Evolutionary conservation across 176 grass and related monocot genomes (phyloP).

Genomic region (Rhynchospora tenuis): DNA sequence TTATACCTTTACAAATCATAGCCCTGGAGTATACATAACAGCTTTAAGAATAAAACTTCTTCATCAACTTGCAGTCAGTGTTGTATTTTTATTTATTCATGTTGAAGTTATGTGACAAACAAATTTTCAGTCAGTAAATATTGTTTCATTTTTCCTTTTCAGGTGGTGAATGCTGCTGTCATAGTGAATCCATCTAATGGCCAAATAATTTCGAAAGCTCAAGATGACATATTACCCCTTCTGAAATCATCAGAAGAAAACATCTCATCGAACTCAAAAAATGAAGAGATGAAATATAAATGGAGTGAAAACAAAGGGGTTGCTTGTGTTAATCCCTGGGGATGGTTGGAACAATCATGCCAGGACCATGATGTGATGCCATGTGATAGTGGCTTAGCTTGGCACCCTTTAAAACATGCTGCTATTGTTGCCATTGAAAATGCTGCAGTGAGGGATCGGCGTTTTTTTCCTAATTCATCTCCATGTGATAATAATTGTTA

Average conservation of each 20-base stretch:
- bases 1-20: background rate
- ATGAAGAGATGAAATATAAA: slow-evolving; percentile 18
- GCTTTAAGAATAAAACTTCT: too few relatives aligned
- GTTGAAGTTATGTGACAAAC: background rate
- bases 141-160: slow-evolving; percentile 13
- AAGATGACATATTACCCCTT: slow-evolving; percentile 35
- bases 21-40: background rate
- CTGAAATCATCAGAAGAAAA: slow-evolving; percentile 20
- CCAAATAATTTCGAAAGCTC: slow-evolving; percentile 61
- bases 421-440: slow-evolving; percentile 84
- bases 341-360: slow-evolving; percentile 42
- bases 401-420: slow-evolving; percentile 89
- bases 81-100: background rate
- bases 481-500: slow-evolving; percentile 20
- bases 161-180: slow-evolving; percentile 71
- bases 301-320: slow-evolving; percentile 30
- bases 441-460: slow-evolving; percentile 58
- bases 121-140: background rate
- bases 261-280: background rate
- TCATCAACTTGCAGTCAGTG: too few relatives aligned
- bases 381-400: slow-evolving; percentile 29
- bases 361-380: slow-evolving; percentile 20
- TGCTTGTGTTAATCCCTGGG: slow-evolving; percentile 73
- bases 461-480: slow-evolving; percentile 36
- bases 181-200: slow-evolving; percentile 70